Evolutionary conservation across 192 early-diverging fungal species (phyloP), one percentile per base, ranked within the genome.

Genomic region (Coemansia aciculifera): DNA sequence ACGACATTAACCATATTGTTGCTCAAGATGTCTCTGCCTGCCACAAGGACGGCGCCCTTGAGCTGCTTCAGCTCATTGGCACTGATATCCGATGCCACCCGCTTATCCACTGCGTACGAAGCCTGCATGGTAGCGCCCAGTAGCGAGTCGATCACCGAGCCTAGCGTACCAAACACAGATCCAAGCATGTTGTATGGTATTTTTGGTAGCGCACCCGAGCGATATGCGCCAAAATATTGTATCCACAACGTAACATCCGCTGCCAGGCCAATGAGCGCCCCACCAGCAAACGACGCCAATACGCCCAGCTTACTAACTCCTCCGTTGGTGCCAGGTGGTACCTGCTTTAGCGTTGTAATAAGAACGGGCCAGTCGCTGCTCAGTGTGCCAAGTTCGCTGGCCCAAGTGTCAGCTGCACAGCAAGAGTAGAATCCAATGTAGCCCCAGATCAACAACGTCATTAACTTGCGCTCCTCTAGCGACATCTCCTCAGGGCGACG

Each of bases 271-370:
- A 95, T 85, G 21, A 87, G 63, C 5, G 85, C 62, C 29, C 93
- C 95, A 23, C 95, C 93, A 8, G 77, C 85, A 51, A 94, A 63
- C 13, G 93, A 94, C 15, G 95, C 91, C 0, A 79, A 72, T n/a
- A 93, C 48, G 12, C 95, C 95, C 32, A 94, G 65, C 17, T 79
- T 74, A 15, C 87, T 89, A 10, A 97, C 76, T 2, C 89, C 95
- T 11, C 95, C 95, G 78, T 98, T 98, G 13, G 94, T 96, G 2
- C 96, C 96, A 29, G 91, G 89, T 11, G 96, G 96, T 7, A 96
- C 96, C 34, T 81, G 67, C 44, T 85, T 82, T 32, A 89, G 71
- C 0, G 89, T 90, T 5, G 96, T 98, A 44, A 98, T 94, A 11
- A 98, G 81, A 23, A 85, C 73, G 12, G 96, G 96, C 85, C 85